Evolutionary conservation across 176 grass and related monocot genomes (phyloP).

Genomic region (Carex cristatella): DNA sequence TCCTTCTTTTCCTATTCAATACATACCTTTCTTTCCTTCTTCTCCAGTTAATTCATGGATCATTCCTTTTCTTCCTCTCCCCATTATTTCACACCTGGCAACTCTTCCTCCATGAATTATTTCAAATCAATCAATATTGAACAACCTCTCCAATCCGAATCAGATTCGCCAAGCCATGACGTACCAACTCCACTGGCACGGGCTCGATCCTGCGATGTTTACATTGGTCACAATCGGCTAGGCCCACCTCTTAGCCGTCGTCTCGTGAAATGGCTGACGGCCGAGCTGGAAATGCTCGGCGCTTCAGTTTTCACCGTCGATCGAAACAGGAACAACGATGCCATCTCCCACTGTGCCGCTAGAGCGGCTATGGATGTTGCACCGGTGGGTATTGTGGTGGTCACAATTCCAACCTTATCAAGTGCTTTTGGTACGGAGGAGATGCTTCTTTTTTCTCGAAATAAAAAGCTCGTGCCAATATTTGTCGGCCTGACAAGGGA

Average conservation of each 20-base stretch:
- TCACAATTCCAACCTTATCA: constrained; percentile 28
- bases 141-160: neutral
- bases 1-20: neutral
- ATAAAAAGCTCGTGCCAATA: constrained; percentile 32
- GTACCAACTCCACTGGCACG: neutral
- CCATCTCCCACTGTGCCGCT: constrained; percentile 6
- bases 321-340: constrained; percentile 24
- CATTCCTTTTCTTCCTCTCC: constrained; percentile 7
- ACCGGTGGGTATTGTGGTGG: constrained; percentile 26
- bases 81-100: neutral
- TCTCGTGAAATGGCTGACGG: constrained; percentile 46
- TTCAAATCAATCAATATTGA: neutral
- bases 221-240: constrained; percentile 20
- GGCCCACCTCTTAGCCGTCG: neutral
- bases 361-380: constrained; percentile 34
- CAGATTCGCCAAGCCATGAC: neutral
- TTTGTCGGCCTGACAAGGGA: constrained; percentile 31
- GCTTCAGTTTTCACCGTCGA: constrained; percentile 28
- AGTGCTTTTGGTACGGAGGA: constrained; percentile 48
- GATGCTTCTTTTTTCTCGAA: constrained; percentile 28
- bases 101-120: neutral
- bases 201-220: constrained; percentile 42
- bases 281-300: constrained; percentile 51
- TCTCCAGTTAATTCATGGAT: constrained; percentile 4
- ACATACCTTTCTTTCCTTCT: neutral